phyloP scores from a whole-genome alignment of 345 rosid species.

The Excoecaria agallocha region DNA sequence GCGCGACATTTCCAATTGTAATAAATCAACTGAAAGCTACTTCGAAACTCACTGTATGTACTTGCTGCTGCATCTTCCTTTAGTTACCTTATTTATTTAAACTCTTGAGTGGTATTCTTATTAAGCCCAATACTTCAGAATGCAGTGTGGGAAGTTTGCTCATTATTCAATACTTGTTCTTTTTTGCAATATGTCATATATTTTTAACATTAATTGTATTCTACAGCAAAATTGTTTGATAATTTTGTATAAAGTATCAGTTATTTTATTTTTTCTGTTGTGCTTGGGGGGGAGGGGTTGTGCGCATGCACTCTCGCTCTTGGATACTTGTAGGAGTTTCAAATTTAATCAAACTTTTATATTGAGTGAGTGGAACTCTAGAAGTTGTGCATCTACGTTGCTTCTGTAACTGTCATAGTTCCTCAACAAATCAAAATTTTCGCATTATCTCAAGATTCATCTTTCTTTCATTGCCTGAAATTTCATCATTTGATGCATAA shows the following conservation, averaged over 20 bases:
- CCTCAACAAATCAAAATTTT: neutral
- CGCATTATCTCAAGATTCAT: neutral
- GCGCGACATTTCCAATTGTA: slow-evolving; percentile 61
- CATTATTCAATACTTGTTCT: neutral
- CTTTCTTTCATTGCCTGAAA: neutral
- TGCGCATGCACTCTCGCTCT: too few relatives aligned
- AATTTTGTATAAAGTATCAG: neutral
- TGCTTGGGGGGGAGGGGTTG: neutral
- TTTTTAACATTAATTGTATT: neutral
- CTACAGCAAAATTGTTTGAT: too few relatives aligned
- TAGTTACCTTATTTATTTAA: neutral
- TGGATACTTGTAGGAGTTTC: neutral
- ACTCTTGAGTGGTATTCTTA: neutral
- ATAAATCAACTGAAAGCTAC: slow-evolving; percentile 76
- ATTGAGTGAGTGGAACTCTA: neutral
- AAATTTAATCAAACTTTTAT: neutral
- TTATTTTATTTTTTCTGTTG: neutral
- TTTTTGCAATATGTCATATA: neutral
- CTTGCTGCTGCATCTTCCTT: neutral
- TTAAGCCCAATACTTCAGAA: too few relatives aligned
- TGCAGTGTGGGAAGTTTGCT: neutral
- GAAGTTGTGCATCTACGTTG: neutral
- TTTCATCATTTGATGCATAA: neutral
- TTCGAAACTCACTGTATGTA: slow-evolving; percentile 61
- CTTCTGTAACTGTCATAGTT: neutral